These are phyloP conservation scores for Aspergillus sp. DNA, from an alignment of 2,329 filamentous ascomycete genomes.

Conservation along the genomic window DNA sequence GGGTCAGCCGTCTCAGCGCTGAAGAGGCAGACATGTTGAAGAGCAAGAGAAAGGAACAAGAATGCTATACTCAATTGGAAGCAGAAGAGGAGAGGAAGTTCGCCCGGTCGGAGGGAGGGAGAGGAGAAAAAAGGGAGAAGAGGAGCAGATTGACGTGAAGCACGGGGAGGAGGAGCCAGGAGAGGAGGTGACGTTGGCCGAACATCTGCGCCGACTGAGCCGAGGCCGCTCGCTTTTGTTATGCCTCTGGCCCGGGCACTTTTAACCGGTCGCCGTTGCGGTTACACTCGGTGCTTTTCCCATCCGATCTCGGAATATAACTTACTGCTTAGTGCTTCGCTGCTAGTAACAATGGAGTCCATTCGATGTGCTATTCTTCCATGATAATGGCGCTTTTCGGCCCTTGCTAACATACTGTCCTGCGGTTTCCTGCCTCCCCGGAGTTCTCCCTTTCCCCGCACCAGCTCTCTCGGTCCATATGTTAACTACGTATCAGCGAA, in stretches of 20 bases:
- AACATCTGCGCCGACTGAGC: constrained; percentile 1
- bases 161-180: too few relatives aligned
- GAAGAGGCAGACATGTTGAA: constrained; percentile 41
- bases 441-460: constrained; percentile 6
- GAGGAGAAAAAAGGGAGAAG: not conserved
- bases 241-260: constrained; percentile 5
- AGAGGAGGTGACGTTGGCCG: not conserved
- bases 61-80: constrained; percentile 19
- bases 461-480: not conserved
- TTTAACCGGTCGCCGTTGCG: not conserved
- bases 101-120: constrained; percentile 20
- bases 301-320: constrained; percentile 8
- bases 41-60: constrained; percentile 10
- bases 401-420: not conserved
- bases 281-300: constrained; percentile 5
- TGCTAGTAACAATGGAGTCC: not conserved
- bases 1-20: constrained; percentile 43
- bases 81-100: constrained; percentile 16
- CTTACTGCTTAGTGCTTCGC: not conserved
- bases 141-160: not conserved
- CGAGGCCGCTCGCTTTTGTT: constrained; percentile 11
- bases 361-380: not conserved
- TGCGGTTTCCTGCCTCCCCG: too few relatives aligned
- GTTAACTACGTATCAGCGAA: not conserved
- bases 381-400: constrained; percentile 8